Base-by-base conservation (phyloP, 352 stramenopile species). In the Phytophthora fragariae region DNA sequence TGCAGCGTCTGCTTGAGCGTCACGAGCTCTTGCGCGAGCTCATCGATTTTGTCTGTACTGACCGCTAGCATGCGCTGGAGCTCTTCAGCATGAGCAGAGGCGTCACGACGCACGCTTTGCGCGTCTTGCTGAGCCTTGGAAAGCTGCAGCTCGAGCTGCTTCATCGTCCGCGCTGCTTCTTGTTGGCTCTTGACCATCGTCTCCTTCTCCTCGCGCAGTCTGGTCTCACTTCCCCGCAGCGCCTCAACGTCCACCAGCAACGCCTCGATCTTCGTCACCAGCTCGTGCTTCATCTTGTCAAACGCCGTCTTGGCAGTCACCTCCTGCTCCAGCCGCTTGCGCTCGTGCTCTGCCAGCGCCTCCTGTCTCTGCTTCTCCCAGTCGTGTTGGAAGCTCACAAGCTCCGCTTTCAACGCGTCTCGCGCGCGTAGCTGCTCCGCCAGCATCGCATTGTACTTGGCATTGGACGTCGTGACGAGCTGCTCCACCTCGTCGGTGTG, bases 371-470 rank as follows among this genome's bases (percentile, higher is more conserved):
- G 64, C 17, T 75, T 79, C 27, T 74, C 72, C 61, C 47, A 80
- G n/a, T 71, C 68, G 31, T 50, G 55, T 49, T 60, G 61, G 21
- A 55, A 68, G 57, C 55, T 65, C 53, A 70, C 66, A 0, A 75
- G 55, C 31, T 82, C 76, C 3, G 76, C 73, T 35, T 68, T 76
- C 31, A 93, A 63, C 10, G 65, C 72, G 57, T 95, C 86, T 68
- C 92, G 86, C 4, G 70, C 62, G n/a, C 77, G 82, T 12, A 97
- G 65, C 64, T 96, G 88, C 6, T 92, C 74, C 2, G 77, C 80
- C 64, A 95, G 76, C 89, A 97, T 94, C 33, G 73, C 60, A 59
- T 91, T 91, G 67, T 88, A 93, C 59, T 92, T 89, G 33, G 83
- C 72, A 55, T 95, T 95, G 9, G 77, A 85, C 44, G 75, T 86